phyloP scores from a whole-genome alignment of 306 rosid species.

The Corylus heterophylla region DNA sequence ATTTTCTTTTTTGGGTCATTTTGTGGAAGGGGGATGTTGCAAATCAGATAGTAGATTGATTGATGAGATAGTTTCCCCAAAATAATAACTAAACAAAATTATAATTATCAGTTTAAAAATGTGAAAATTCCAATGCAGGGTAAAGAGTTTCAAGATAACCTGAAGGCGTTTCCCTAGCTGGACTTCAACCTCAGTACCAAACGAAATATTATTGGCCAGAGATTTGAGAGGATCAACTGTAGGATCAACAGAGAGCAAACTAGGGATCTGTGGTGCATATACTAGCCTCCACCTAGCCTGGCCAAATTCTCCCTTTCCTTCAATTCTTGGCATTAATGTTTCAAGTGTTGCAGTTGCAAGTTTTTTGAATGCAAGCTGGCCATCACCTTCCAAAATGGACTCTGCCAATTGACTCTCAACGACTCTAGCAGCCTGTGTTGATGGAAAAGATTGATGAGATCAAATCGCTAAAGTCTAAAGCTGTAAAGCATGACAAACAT shows the following conservation, averaged over 20 bases:
- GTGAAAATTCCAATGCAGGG: slow-evolving; percentile 6
- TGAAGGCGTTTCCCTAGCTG: slow-evolving; percentile 95
- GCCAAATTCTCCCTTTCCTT: slow-evolving; percentile 90
- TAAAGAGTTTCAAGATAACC: slow-evolving; percentile 44
- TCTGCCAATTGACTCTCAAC: slow-evolving; percentile 78
- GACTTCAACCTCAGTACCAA: slow-evolving; percentile 86
- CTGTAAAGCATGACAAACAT: slow-evolving; percentile 8
- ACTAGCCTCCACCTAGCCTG: slow-evolving; percentile 87
- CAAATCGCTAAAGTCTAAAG: slow-evolving; percentile 11
- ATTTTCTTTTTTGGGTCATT: neutral
- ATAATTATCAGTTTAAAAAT: neutral
- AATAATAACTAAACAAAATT: neutral
- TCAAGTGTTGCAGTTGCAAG: slow-evolving; percentile 86
- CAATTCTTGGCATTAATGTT: slow-evolving; percentile 92
- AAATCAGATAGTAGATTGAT: too few relatives aligned
- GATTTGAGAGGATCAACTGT: slow-evolving; percentile 70
- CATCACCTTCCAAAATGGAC: slow-evolving; percentile 65
- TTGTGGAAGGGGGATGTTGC: too few relatives aligned
- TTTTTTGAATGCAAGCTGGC: slow-evolving; percentile 73
- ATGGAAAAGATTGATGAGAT: slow-evolving; percentile 20
- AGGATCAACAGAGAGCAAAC: slow-evolving; percentile 56
- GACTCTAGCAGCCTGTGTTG: slow-evolving; percentile 70
- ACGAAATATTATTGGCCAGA: slow-evolving; percentile 72
- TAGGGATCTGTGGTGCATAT: slow-evolving; percentile 86
- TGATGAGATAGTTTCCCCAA: too few relatives aligned